Evolutionary conservation across 345 rosid species (phyloP), one percentile per base, ranked within the genome.

Genomic region (Limnanthes douglasii): DNA sequence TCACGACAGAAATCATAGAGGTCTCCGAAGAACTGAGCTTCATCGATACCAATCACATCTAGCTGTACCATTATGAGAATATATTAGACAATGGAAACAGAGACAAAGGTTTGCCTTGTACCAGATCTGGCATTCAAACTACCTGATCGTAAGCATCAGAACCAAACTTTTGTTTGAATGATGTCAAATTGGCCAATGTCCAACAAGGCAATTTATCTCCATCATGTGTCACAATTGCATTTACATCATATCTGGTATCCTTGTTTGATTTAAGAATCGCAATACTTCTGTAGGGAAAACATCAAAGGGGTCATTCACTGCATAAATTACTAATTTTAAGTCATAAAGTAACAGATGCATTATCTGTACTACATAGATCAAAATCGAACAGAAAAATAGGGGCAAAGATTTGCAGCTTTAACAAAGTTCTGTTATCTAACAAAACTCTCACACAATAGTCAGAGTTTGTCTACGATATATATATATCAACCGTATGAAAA

Each of bases 41-140:
- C 97, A 10, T 82, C 97, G 28, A 82, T 82, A 3, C 93, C 94
- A n/a, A 88, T 88, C 57, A 88, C 95, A 52, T 82, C 97, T 8
- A 82, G 68, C 73, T 66, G 76, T 53, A 34, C 5, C 25, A 1
- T 38, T 27, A 21, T 42, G 31, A 44, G 48, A 39, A 22, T 16
- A 25, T 6, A 28, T 39, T 25, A 6, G 7, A 15, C 16, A 27
- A 28, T 37, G 21, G 5, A n/a, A n/a, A n/a, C n/a, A n/a, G n/a
- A n/a, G 30, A 34, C 33, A n/a, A 15, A 18, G 31, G 2, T 32
- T 34, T 25, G 31, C 6, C 21, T 21, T 23, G n/a, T n/a, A n/a
- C n/a, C n/a, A n/a, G n/a, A n/a, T n/a, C 39, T 15, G 11, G 9
- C 17, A 20, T 39, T 25, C 39, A 18, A 6, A 21, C n/a, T 61